phyloP scores from a whole-genome alignment of 176 grass and related monocot species.

The Dendrocalamus sinicus region DNA sequence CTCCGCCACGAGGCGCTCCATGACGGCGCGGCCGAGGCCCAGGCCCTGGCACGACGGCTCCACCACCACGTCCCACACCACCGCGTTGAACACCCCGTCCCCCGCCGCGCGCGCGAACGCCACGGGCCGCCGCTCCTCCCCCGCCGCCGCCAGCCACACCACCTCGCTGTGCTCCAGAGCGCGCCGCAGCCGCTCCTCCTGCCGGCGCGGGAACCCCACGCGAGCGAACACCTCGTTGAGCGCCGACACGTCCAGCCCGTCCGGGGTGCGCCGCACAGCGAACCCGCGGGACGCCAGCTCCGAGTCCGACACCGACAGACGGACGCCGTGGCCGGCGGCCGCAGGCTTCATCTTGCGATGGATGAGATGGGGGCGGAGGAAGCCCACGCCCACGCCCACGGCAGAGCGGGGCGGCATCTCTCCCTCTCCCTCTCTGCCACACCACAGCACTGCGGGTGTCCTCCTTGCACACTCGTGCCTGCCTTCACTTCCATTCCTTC shows the following conservation, averaged over 20 bases:
- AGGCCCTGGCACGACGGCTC: slow-evolving; percentile 81
- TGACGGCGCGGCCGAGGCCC: slow-evolving; percentile 83
- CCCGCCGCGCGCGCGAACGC: slow-evolving; percentile 93
- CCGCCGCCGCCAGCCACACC: slow-evolving; percentile 66
- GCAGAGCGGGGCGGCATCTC: no score
- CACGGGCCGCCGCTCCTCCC: slow-evolving; percentile 49
- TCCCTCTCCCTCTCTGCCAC: no score
- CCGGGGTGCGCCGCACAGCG: slow-evolving; percentile 50
- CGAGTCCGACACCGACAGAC: slow-evolving; percentile 65
- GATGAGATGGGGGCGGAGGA: background rate
- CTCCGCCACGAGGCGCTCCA: slow-evolving; percentile 78
- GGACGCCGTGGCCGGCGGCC: background rate
- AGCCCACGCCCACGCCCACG: background rate
- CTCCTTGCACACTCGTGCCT: no score
- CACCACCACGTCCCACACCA: slow-evolving; percentile 96
- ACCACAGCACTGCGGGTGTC: no score
- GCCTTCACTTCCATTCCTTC: no score
- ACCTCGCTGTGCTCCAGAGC: slow-evolving; percentile 78
- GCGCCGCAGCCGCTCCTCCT: slow-evolving; percentile 65
- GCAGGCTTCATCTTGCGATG: background rate
- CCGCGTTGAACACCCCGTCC: slow-evolving; percentile 94
- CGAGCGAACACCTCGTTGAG: slow-evolving; percentile 86
- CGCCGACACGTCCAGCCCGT: slow-evolving; percentile 60
- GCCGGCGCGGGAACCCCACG: slow-evolving; percentile 86
- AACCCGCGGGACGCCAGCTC: slow-evolving; percentile 80